Evolutionary conservation across 2,329 filamentous ascomycete genomes (phyloP), one percentile per base, ranked within the genome.

Genomic region (Aspergillus uvarum): DNA sequence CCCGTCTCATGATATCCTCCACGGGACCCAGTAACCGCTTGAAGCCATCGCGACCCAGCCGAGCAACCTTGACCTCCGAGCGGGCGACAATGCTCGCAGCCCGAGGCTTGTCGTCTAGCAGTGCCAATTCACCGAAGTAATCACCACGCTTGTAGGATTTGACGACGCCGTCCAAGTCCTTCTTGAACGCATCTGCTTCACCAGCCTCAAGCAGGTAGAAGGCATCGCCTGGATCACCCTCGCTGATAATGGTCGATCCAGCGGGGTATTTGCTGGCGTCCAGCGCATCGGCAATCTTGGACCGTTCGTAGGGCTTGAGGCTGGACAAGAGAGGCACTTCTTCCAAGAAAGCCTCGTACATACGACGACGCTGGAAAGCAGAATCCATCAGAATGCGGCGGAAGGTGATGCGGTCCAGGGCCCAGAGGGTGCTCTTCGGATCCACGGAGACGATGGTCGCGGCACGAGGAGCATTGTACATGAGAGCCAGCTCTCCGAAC

Each of bases 351-450:
- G 88, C 91, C 79, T 99, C 95, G 78, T 98, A 98, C 88, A 98
- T 94, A 71, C 94, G 90, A 68, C 95, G 89, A 59, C 94, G 90
- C 69, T 96, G 91, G 80, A 97, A 98, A 3, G 95, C 96, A 44
- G 91, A 96, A 79, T 98, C 94, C 93, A 99, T 97, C 63, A 99
- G 83, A 65, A 99, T 98, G 62, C 95, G 91, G 68, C 95, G 92
- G 84, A 99, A 99, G 10, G 95, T 99, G 64, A 97, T 85, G 56
- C 95, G 91, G 74, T 99, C 95, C 54, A 99, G 83, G 21, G 92
- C 92, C 95, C 95, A 99, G 10, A 99, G 84, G 3, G 89, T 93
- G 71, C 90, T 93, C 35, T 85, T 80, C 3, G 88, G 75, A 70
- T 96, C 91, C 12, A 89, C 87, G 31, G 91, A 96, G 62, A 96